Conservation (phyloP, 129 eudicot genomes). For the Artemisia argyi region DNA sequence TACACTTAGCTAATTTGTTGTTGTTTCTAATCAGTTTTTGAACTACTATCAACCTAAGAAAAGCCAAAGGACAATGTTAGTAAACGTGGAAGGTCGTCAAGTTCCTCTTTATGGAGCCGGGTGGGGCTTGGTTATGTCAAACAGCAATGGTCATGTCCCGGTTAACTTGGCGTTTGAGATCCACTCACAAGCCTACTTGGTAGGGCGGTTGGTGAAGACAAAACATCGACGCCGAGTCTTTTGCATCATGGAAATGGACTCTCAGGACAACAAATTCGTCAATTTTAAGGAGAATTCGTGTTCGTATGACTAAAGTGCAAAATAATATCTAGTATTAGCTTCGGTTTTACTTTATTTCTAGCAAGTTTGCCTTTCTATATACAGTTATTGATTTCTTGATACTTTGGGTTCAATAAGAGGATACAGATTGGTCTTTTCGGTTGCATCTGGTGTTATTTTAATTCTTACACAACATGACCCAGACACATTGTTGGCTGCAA, state of each 20-base stretch:
- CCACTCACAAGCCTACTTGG: conserved; percentile 45
- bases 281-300: conserved; percentile 41
- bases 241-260: conserved; percentile 45
- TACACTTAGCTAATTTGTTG: too few species aligned
- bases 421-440: too few species aligned
- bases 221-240: conserved; percentile 43
- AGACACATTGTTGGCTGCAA: conserved; percentile 11
- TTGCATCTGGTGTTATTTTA: background rate
- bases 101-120: conserved; percentile 80
- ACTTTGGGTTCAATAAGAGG: too few species aligned
- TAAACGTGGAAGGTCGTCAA: conserved; percentile 47
- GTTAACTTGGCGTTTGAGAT: conserved; percentile 53
- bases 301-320: conserved; percentile 20
- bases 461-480: conserved; percentile 29
- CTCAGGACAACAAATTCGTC: conserved; percentile 24
- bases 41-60: conserved; percentile 62
- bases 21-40: conserved; percentile 36
- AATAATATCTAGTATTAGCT: background rate
- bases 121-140: conserved; percentile 36
- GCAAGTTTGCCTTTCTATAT: background rate
- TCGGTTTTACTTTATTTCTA: background rate
- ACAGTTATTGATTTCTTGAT: too few species aligned
- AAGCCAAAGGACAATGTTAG: conserved; percentile 34
- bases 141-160: conserved; percentile 36
- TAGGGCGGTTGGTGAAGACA: conserved; percentile 57